Conservation (phyloP, 768 basidiomycete species). For the Amanita jacksonii region DNA sequence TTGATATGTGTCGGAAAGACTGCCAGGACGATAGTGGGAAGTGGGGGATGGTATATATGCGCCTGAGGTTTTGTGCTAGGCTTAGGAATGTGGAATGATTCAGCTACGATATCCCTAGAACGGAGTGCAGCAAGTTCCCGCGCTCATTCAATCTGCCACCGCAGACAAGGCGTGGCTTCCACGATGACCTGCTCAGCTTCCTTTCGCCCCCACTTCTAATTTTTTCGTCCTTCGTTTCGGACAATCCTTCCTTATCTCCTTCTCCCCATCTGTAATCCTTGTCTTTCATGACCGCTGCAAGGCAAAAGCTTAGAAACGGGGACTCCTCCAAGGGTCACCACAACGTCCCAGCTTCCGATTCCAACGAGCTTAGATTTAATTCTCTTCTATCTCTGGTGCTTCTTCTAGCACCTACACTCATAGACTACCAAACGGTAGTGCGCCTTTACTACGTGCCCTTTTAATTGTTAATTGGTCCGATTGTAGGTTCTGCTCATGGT, state of each 20-base stretch:
- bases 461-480: not conserved
- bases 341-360: not conserved
- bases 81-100: conserved; percentile 16
- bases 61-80: conserved; percentile 55
- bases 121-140: too few species aligned
- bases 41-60: conserved; percentile 67
- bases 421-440: conserved; percentile 6
- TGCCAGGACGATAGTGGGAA: conserved; percentile 47
- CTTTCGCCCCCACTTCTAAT: not conserved
- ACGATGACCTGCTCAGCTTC: too few species aligned
- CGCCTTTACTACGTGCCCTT: not conserved
- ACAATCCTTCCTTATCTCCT: too few species aligned
- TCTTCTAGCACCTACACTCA: conserved; percentile 1
- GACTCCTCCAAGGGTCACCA: not conserved
- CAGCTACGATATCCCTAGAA: too few species aligned
- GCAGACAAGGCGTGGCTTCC: too few species aligned
- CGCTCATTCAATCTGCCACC: too few species aligned
- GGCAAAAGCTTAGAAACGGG: conserved; percentile 1
- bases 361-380: not conserved
- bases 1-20: conserved; percentile 44
- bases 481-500: conserved; percentile 38
- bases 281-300: not conserved
- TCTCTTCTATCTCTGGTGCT: not conserved
- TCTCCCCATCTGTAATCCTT: too few species aligned
- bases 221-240: not conserved